Evolutionary conservation across 2,329 filamentous ascomycete genomes (phyloP), one percentile per base, ranked within the genome.

Genomic region (Ceratocystis smalleyi): DNA sequence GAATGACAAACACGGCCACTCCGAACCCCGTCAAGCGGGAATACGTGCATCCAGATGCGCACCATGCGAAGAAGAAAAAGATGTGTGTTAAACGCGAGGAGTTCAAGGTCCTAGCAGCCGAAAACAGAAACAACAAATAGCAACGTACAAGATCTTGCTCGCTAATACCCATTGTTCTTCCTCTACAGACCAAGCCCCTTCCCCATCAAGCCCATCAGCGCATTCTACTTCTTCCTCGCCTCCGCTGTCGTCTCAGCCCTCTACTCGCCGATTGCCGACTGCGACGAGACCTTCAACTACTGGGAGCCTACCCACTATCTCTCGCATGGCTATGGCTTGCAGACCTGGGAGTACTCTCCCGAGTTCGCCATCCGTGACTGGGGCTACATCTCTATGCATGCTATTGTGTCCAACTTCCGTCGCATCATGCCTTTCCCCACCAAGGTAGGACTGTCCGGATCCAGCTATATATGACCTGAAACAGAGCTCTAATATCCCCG

Each of bases 301-400:
- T 99, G 92, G 91, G 94, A 99, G 71, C 92, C 94, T 0, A 85
- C 91, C 0, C 94, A 99, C 75, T 99, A 96, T 74, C 81, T 99
- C 32, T 87, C 85, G 66, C 91, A 96, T 77, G 89, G 89, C 70
- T 92, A 95, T 71, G 94, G 92, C 47, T 79, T 96, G 61, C 91
- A 99, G 77, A 99, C 94, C 0, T 99, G 94, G 94, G 94, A 99
- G 75, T 99, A 97, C 75, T 95, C 92, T 0, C 94, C 94, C 4
- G 86, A 92, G 65, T 97, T 88, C 75, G 89, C 91, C 61, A 96
- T 99, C 70, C 85, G 94, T 68, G 96, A 91, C 76, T 99, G 94
- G 94, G 79, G 91, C 24, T 99, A 99, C 71, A 79, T 95, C 45
- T 82, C 79, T 4, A 75, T 96, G 1, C 92, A 99, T 74, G 88